Conservation (phyloP, 345 rosid genomes). For the Microcos paniculata region DNA sequence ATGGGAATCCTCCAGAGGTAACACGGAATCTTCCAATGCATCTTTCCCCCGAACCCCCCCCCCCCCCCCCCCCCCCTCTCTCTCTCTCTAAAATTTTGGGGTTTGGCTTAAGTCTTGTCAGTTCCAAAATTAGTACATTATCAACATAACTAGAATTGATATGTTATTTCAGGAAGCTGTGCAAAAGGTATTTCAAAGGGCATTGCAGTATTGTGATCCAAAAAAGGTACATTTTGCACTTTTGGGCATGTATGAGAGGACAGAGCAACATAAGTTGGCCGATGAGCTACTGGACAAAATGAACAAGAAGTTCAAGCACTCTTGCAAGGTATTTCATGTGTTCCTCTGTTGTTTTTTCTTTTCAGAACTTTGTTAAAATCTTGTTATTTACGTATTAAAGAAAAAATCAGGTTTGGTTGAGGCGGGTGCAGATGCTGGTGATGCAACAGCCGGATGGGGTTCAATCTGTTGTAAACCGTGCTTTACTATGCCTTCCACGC, state of each 20-base stretch:
- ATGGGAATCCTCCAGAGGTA: conserved; percentile 97
- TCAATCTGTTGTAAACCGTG: conserved; percentile 67
- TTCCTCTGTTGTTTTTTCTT: neutral
- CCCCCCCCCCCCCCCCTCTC: too few species aligned
- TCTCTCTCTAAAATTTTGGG: too few species aligned
- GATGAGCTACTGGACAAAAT: conserved; percentile 74
- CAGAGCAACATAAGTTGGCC: conserved; percentile 70
- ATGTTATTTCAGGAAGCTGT: conserved; percentile 69
- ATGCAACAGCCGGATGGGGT: conserved; percentile 57
- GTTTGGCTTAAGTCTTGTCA: too few species aligned
- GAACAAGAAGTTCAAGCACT: conserved; percentile 84
- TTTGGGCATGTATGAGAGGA: conserved; percentile 80
- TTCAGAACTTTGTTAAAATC: neutral
- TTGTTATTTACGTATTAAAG: neutral
- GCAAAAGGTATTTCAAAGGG: conserved; percentile 75
- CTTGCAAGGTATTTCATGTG: conserved; percentile 68
- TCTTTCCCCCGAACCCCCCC: too few species aligned
- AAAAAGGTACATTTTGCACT: conserved; percentile 81
- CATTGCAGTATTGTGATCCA: conserved; percentile 83
- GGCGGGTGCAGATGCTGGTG: conserved; percentile 55
- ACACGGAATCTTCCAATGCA: neutral
- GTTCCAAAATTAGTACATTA: neutral
- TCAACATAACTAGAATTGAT: neutral
- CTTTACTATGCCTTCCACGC: conserved; percentile 76
- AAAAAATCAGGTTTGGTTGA: conserved; percentile 69